A percentile compares a stretch with the other conserved stretches of the same genome.
Evolutionary conservation across 2,329 filamentous ascomycete genomes (phyloP).

Genomic region (Ophiocordyceps robertsii): DNA sequence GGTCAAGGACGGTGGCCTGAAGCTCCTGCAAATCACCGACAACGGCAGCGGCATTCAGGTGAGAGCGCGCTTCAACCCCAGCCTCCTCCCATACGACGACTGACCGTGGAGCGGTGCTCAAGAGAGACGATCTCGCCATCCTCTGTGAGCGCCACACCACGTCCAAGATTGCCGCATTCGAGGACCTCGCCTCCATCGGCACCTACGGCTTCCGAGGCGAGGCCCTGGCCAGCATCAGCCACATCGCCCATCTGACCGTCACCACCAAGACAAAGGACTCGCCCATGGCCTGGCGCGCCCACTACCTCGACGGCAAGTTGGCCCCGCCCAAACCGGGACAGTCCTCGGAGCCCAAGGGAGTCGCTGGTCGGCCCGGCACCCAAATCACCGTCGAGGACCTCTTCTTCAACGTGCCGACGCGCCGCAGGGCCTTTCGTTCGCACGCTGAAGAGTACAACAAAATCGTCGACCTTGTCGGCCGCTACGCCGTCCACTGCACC

Average conservation of each 20-base stretch:
- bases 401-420: conserved; percentile 90
- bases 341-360: conserved; percentile 70
- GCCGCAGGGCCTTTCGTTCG: conserved; percentile 80
- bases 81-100: background rate
- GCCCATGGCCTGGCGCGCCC: conserved; percentile 77
- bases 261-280: conserved; percentile 89
- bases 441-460: conserved; percentile 93
- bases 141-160: conserved; percentile 95
- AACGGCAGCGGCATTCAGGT: conserved; percentile 95
- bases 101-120: background rate
- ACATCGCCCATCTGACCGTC: conserved; percentile 90
- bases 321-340: conserved; percentile 79
- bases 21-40: conserved; percentile 91
- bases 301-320: conserved; percentile 74
- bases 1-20: conserved; percentile 89
- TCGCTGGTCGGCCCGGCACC: conserved; percentile 77
- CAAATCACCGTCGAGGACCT: conserved; percentile 95
- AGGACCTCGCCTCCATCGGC: conserved; percentile 77
- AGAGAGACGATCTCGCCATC: conserved; percentile 86
- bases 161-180: conserved; percentile 86
- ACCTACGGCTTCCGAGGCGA: conserved; percentile 98
- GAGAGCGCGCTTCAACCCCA: conserved; percentile 13
- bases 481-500: conserved; percentile 83
- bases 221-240: conserved; percentile 91
- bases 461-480: conserved; percentile 86